phyloP scores from a whole-genome alignment of 371 early-diverging fungal genomes.

The Phascolomyces articulosus region DNA sequence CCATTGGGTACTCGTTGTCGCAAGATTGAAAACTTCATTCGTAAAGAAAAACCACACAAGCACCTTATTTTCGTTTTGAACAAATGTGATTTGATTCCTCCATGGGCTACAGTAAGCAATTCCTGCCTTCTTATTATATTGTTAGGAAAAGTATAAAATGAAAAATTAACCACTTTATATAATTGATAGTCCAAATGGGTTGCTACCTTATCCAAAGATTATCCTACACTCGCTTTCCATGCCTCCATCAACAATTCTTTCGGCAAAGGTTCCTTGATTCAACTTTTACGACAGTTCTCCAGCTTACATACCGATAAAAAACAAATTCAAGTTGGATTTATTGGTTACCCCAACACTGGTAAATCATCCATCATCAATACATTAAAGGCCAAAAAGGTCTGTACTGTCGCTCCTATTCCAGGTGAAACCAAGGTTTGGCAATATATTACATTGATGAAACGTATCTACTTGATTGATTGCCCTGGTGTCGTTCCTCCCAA shows the following conservation, averaged over 20 bases:
- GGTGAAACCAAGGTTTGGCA: slow-evolving; percentile 99
- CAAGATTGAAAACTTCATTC: slow-evolving; percentile 90
- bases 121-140: not conserved
- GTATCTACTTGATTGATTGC: slow-evolving; percentile 99
- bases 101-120: slow-evolving; percentile 92
- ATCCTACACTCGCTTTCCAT: slow-evolving; percentile 99
- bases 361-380: slow-evolving; percentile 99
- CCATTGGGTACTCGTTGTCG: slow-evolving; percentile 97
- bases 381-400: slow-evolving; percentile 95
- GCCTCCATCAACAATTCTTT: slow-evolving; percentile 97
- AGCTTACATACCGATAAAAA: slow-evolving; percentile 95
- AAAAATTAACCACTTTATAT: too few species aligned
- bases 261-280: slow-evolving; percentile 98
- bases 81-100: slow-evolving; percentile 99
- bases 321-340: slow-evolving; percentile 97
- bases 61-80: slow-evolving; percentile 99
- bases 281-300: slow-evolving; percentile 96
- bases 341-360: slow-evolving; percentile 98
- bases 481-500: slow-evolving; percentile 98
- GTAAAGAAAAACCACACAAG: slow-evolving; percentile 96
- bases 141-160: not conserved
- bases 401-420: slow-evolving; percentile 98
- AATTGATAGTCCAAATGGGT: slow-evolving; percentile 95
- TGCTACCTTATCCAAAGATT: slow-evolving; percentile 83
- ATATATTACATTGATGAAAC: slow-evolving; percentile 98